Conservation (phyloP, 1,139 yeast genomes). For the Sugiyamaella pinicola region DNA sequence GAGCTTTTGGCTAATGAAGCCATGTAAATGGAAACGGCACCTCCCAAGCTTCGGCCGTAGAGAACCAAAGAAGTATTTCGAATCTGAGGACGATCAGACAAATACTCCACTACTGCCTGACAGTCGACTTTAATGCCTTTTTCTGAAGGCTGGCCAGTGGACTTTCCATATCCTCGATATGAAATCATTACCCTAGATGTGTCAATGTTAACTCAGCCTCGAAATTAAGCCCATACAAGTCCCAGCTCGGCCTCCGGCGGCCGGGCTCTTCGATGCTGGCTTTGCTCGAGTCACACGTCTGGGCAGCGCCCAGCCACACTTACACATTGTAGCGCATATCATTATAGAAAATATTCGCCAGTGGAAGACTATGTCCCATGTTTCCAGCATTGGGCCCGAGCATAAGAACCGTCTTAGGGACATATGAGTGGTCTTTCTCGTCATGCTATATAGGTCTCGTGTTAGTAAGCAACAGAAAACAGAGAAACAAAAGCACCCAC, state of each 20-base stretch:
- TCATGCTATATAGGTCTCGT: slow-evolving; percentile 48
- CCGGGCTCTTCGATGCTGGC: too few species aligned
- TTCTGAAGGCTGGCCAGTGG: slow-evolving; percentile 80
- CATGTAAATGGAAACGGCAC: slow-evolving; percentile 88
- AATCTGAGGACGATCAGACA: slow-evolving; percentile 56
- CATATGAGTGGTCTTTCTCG: slow-evolving; percentile 45
- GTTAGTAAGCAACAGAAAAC: not conserved
- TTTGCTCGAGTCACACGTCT: too few species aligned
- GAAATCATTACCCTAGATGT: slow-evolving; percentile 61
- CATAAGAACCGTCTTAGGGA: slow-evolving; percentile 71
- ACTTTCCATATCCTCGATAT: slow-evolving; percentile 89
- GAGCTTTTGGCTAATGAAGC: slow-evolving; percentile 52
- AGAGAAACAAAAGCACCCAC: slow-evolving; percentile 6
- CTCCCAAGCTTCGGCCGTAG: slow-evolving; percentile 92
- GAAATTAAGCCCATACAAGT: not conserved
- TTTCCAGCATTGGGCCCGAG: slow-evolving; percentile 96
- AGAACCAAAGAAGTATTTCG: slow-evolving; percentile 59
- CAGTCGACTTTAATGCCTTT: slow-evolving; percentile 83
- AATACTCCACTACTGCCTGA: slow-evolving; percentile 63
- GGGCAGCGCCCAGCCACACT: too few species aligned
- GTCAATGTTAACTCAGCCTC: not conserved
- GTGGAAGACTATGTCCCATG: slow-evolving; percentile 88
- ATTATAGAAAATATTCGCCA: slow-evolving; percentile 69
- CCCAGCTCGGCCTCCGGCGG: too few species aligned
- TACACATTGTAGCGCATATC: slow-evolving; percentile 70